These are phyloP conservation scores for Russula sp. DNA, from an alignment of 768 basidiomycete species.

Conservation along the genomic window DNA sequence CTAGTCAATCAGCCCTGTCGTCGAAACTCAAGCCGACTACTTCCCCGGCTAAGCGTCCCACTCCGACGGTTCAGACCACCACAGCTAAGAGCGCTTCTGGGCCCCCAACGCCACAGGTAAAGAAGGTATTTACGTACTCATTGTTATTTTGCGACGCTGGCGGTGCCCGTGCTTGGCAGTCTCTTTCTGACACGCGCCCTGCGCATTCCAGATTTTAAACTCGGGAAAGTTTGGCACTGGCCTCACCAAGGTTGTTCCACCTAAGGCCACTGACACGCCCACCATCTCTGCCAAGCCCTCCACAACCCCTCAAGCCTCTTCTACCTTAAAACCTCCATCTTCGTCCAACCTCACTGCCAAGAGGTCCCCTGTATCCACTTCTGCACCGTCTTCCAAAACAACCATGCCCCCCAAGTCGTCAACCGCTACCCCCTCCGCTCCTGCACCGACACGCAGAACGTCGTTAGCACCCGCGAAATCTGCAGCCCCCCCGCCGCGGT, in stretches of 20 bases:
- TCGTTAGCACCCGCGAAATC: conserved; percentile 34
- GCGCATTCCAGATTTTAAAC: conserved; percentile 17
- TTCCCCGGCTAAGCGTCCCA: conserved; percentile 29
- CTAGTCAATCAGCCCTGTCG: conserved; percentile 19
- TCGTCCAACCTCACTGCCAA: not conserved
- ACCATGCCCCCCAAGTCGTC: conserved; percentile 22
- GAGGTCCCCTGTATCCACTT: conserved; percentile 30
- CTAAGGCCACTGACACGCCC: conserved; percentile 36
- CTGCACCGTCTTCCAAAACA: conserved; percentile 15
- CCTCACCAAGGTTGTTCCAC: conserved; percentile 35
- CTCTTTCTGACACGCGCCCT: conserved; percentile 20
- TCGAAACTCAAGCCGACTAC: conserved; percentile 23
- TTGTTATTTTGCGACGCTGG: conserved; percentile 13
- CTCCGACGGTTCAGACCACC: conserved; percentile 31
- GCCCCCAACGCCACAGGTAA: conserved; percentile 50
- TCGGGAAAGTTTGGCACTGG: conserved; percentile 25
- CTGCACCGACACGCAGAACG: conserved; percentile 20
- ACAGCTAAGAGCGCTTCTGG: conserved; percentile 38
- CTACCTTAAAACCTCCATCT: conserved; percentile 30
- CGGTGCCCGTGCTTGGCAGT: conserved; percentile 9
- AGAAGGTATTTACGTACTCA: conserved; percentile 47
- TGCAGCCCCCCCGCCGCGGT: conserved; percentile 3
- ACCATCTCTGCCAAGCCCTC: conserved; percentile 26
- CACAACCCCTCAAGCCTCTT: conserved; percentile 24
- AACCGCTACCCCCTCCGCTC: conserved; percentile 3